Evolutionary conservation across 768 basidiomycete species (phyloP).

Genomic region (Mycena capillaripes): DNA sequence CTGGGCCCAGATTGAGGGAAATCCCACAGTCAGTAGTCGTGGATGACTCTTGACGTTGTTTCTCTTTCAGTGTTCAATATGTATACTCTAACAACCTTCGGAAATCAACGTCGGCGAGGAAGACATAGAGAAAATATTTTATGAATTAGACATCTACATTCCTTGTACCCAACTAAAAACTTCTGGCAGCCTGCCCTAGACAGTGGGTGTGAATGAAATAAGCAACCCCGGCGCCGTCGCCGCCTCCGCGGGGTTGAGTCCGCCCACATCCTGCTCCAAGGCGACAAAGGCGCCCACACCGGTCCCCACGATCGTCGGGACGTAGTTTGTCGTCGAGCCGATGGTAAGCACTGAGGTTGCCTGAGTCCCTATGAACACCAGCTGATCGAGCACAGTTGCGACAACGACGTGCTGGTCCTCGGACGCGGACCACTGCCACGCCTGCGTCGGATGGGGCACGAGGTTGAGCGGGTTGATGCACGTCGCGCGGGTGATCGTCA

Average conservation of each 20-base stretch:
- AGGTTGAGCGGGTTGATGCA: constrained; percentile 12
- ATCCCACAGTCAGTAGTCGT: too few species aligned
- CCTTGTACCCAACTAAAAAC: constrained; percentile 4
- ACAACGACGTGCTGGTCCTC: constrained; percentile 4
- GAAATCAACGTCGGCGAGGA: too few species aligned
- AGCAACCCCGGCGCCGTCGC: constrained; percentile 11
- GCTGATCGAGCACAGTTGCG: constrained; percentile 5
- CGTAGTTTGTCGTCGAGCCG: constrained; percentile 11
- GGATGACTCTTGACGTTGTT: too few species aligned
- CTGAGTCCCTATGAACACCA: constrained; percentile 11
- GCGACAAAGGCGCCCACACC: constrained; percentile 10
- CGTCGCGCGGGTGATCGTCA: constrained; percentile 12
- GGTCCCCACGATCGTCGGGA: constrained; percentile 11
- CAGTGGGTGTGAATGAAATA: constrained; percentile 5
- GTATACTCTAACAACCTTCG: too few species aligned
- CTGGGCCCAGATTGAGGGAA: too few species aligned
- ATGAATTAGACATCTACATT: background rate
- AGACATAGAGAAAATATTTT: constrained; percentile 2
- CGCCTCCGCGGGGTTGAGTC: constrained; percentile 4
- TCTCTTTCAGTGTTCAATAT: too few species aligned
- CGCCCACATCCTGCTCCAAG: constrained; percentile 13
- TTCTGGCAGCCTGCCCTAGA: constrained; percentile 3
- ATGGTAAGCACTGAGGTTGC: background rate
- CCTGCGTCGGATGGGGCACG: constrained; percentile 12
- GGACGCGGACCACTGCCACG: constrained; percentile 12